Conservation (phyloP, 306 rosid species). For the Prunus kanzakura region DNA sequence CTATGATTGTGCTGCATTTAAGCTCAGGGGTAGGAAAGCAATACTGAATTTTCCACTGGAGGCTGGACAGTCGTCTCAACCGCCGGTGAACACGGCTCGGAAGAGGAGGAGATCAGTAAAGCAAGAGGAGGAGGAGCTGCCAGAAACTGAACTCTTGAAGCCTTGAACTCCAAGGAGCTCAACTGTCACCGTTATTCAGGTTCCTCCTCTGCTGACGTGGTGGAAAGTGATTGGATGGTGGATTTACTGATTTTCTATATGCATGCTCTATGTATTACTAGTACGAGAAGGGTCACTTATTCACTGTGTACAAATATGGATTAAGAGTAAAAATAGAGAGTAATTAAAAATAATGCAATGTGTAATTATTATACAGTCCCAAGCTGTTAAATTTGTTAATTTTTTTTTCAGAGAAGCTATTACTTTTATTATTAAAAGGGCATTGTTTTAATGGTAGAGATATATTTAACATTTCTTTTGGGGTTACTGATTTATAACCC, state of each 20-base stretch:
- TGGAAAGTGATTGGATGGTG: background rate
- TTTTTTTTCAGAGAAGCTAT: too few species aligned
- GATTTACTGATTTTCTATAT: background rate
- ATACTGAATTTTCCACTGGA: slow-evolving; percentile 67
- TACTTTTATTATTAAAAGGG: too few species aligned
- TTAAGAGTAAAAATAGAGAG: background rate
- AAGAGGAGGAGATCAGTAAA: slow-evolving; percentile 42
- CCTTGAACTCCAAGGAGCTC: slow-evolving; percentile 5
- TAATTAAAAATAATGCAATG: background rate
- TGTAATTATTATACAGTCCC: background rate
- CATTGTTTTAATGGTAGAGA: background rate
- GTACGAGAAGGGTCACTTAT: background rate
- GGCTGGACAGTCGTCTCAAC: slow-evolving; percentile 44
- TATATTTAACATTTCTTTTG: background rate
- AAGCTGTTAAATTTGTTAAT: background rate
- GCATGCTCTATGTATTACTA: background rate
- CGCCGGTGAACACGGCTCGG: slow-evolving; percentile 36
- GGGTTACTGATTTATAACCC: background rate
- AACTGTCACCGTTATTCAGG: background rate
- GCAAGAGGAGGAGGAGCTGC: background rate
- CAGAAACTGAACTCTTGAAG: slow-evolving; percentile 17
- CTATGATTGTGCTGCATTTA: slow-evolving; percentile 74
- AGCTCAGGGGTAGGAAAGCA: slow-evolving; percentile 74
- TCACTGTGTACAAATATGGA: background rate
- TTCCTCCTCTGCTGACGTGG: background rate